phyloP scores from a whole-genome alignment of 352 stramenopile genomes.

The Elongisporangium senticosum region DNA sequence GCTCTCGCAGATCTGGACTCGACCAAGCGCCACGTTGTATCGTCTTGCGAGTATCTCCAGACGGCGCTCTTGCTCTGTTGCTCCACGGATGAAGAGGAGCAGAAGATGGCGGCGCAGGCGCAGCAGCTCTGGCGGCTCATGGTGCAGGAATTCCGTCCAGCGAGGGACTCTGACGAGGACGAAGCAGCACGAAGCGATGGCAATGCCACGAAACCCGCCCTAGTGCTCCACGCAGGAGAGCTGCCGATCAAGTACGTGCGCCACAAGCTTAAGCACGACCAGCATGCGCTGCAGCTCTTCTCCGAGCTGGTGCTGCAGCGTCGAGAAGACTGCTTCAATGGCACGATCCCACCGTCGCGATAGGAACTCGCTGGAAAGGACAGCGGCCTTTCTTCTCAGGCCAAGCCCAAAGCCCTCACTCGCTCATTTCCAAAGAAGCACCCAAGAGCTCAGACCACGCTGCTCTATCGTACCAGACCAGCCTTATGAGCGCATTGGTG shows the following conservation, averaged over 20 bases:
- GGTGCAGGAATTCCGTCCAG: conserved; percentile 1
- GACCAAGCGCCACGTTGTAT: conserved; percentile 19
- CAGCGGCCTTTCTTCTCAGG: background rate
- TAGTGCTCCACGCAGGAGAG: conserved; percentile 20
- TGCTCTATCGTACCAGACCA: background rate
- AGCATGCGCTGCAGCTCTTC: conserved; percentile 28
- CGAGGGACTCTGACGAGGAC: background rate
- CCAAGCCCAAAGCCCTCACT: background rate
- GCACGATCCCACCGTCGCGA: conserved; percentile 12
- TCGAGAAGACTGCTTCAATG: conserved; percentile 40
- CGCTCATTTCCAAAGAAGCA: too few species aligned
- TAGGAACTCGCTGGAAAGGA: background rate
- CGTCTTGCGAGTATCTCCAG: conserved; percentile 11
- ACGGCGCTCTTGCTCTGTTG: conserved; percentile 36
- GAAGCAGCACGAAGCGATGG: background rate
- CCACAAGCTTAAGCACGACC: conserved; percentile 29
- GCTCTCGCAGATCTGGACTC: conserved; percentile 43
- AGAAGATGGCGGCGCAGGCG: conserved; percentile 18
- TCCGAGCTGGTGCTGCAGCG: conserved; percentile 42
- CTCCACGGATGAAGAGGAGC: conserved; percentile 32
- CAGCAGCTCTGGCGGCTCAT: conserved; percentile 18
- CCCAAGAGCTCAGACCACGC: too few species aligned
- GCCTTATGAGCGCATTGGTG: background rate
- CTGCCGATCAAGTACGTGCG: conserved; percentile 38
- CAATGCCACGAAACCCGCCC: conserved; percentile 2